These are phyloP conservation scores for Scedosporium dehoogii DNA, from an alignment of 2,329 filamentous ascomycete genomes.

Conservation along the genomic window DNA sequence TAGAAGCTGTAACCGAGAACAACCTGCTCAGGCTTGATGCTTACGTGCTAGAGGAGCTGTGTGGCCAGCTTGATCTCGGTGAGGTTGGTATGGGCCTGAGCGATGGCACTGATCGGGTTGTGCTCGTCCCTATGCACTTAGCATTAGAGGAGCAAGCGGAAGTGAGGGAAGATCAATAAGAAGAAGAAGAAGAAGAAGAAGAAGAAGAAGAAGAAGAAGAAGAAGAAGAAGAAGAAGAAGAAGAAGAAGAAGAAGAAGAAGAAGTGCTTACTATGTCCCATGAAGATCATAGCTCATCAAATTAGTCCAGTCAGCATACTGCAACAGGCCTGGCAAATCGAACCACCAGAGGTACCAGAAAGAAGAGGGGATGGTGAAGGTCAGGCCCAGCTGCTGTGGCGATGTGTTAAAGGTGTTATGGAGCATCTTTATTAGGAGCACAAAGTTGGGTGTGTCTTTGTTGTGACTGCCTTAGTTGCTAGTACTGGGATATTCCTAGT, in stretches of 20 bases:
- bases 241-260: too few species aligned
- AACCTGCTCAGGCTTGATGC: constrained; percentile 29
- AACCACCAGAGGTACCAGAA: constrained; percentile 21
- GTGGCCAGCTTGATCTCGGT: constrained; percentile 32
- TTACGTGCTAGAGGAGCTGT: constrained; percentile 34
- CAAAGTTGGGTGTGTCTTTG: constrained; percentile 14
- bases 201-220: too few species aligned
- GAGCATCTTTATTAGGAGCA: constrained; percentile 14
- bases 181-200: too few species aligned
- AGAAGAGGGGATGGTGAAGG: constrained; percentile 15
- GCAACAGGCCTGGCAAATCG: constrained; percentile 12
- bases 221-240: too few species aligned
- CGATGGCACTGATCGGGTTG: constrained; percentile 20
- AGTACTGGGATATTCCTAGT: constrained; percentile 28
- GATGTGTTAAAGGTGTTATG: constrained; percentile 8
- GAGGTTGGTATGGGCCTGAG: constrained; percentile 33
- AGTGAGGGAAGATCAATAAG: too few species aligned
- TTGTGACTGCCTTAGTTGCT: neutral
- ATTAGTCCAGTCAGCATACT: constrained; percentile 27
- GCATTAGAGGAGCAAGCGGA: too few species aligned
- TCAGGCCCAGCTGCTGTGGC: constrained; percentile 12
- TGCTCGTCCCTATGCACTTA: constrained; percentile 21
- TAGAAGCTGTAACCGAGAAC: constrained; percentile 34
- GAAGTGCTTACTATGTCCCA: constrained; percentile 14
- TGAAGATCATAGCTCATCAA: constrained; percentile 33